These are phyloP conservation scores for Polysphondylium violaceum DNA, from an alignment of 78 protist genomes.

Conservation along the genomic window DNA sequence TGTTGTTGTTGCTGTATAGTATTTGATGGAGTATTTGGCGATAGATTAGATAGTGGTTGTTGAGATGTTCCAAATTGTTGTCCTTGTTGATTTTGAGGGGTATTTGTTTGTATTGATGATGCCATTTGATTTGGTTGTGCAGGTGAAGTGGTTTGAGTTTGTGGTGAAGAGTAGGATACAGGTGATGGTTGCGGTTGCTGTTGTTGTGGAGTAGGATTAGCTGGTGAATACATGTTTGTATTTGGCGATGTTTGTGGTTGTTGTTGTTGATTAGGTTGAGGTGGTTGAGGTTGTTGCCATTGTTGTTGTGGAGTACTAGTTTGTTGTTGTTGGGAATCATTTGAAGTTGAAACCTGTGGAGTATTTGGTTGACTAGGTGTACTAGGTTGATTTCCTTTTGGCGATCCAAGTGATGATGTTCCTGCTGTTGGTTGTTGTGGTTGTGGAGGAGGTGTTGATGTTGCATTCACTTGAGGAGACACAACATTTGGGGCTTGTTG, in stretches of 20 bases:
- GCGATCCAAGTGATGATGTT: not conserved
- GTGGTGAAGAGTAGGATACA: not conserved
- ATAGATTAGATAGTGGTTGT: not conserved
- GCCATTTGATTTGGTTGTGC: too few relatives aligned
- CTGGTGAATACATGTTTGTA: not conserved
- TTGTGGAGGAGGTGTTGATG: not conserved
- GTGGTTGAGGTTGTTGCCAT: not conserved
- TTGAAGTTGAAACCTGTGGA: not conserved
- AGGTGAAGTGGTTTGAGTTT: not conserved
- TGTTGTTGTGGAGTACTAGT: slow-evolving; percentile 6
- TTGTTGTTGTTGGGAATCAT: not conserved
- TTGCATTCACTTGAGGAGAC: not conserved
- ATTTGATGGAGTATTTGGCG: not conserved
- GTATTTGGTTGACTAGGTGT: not conserved
- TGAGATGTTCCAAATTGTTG: not conserved
- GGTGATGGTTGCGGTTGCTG: not conserved
- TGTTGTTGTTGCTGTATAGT: not conserved
- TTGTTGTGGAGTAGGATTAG: slow-evolving; percentile 1
- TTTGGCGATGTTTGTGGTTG: not conserved
- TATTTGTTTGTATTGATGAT: too few relatives aligned
- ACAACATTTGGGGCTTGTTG: slow-evolving; percentile 8
- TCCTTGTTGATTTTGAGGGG: slow-evolving; percentile 9
- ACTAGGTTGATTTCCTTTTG: not conserved
- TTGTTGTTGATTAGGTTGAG: not conserved
- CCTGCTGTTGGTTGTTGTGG: not conserved